phyloP scores from a whole-genome alignment of 2,329 filamentous ascomycete species.

The Nigrospora sphaerica region DNA sequence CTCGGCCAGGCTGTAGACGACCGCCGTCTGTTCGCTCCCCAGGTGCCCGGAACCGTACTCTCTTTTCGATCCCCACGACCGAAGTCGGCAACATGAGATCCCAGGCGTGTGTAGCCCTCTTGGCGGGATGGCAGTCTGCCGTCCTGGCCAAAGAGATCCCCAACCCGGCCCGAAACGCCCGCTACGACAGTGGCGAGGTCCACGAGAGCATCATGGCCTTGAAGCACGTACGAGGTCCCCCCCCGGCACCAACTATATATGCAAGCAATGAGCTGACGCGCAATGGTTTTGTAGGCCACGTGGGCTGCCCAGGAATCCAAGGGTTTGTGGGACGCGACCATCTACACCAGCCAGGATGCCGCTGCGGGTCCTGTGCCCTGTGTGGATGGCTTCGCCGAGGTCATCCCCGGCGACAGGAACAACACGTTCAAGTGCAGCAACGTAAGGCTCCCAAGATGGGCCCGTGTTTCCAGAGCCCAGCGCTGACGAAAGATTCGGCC shows the following conservation, averaged over 20 bases:
- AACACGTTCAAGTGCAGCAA: constrained; percentile 42
- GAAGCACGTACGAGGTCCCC: constrained; percentile 2
- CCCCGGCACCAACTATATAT: neutral
- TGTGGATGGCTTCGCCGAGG: constrained; percentile 33
- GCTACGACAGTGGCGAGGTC: constrained; percentile 5
- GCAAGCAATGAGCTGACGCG: neutral
- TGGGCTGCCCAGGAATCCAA: constrained; percentile 1
- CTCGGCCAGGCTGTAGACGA: too few relatives aligned
- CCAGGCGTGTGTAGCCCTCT: neutral
- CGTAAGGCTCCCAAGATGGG: constrained; percentile 7
- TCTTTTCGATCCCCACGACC: too few relatives aligned
- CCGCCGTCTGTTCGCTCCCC: too few relatives aligned
- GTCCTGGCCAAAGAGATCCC: constrained; percentile 1
- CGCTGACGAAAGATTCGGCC: neutral
- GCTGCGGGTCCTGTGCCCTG: constrained; percentile 20
- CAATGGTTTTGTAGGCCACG: neutral
- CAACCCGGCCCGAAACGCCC: neutral
- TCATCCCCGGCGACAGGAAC: constrained; percentile 34
- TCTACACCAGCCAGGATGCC: neutral
- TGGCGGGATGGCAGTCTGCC: constrained; percentile 1
- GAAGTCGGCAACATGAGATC: neutral
- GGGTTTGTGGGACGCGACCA: constrained; percentile 2
- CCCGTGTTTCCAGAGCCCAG: neutral
- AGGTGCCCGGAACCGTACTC: too few relatives aligned
- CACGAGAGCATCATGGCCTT: constrained; percentile 5